Conservation (phyloP, 495 filamentous ascomycete species). For the Aspergillus ellipticus region DNA sequence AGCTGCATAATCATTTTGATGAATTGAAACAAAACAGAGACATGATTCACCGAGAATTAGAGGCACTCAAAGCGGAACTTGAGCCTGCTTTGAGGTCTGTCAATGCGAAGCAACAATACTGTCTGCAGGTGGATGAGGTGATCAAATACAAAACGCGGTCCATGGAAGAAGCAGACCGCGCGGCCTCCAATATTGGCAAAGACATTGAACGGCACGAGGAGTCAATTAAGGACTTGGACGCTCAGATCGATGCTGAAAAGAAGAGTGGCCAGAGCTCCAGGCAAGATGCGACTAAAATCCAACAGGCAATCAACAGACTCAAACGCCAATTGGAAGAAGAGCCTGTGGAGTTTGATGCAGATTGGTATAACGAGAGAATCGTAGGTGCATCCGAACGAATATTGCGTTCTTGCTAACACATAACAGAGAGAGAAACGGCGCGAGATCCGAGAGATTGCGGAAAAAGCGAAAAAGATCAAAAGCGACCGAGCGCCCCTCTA, state of each 20-base stretch:
- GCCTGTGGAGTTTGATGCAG: conserved; percentile 50
- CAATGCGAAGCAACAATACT: conserved; percentile 63
- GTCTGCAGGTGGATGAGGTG: conserved; percentile 42
- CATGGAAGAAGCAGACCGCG: conserved; percentile 47
- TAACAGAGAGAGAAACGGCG: conserved; percentile 35
- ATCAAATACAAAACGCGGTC: conserved; percentile 48
- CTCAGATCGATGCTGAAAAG: conserved; percentile 56
- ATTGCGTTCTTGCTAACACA: conserved; percentile 18
- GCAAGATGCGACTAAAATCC: conserved; percentile 42
- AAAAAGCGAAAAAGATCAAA: conserved; percentile 30
- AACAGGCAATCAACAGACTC: conserved; percentile 41
- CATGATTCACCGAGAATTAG: conserved; percentile 47
- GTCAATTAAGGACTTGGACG: conserved; percentile 51
- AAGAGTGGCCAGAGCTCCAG: conserved; percentile 46
- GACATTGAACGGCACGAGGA: conserved; percentile 52
- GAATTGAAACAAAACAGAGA: conserved; percentile 46
- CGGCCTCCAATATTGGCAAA: conserved; percentile 46
- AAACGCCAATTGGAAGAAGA: conserved; percentile 46
- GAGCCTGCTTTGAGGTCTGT: conserved; percentile 66
- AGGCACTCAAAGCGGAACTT: conserved; percentile 54
- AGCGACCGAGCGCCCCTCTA: conserved; percentile 19
- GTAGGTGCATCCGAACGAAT: conserved; percentile 26
- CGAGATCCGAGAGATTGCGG: conserved; percentile 29
- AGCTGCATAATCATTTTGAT: conserved; percentile 26
- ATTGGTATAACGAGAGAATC: conserved; percentile 49